Evolutionary conservation across 2,329 filamentous ascomycete species (phyloP).

Genomic region (Arthroderma sp.): DNA sequence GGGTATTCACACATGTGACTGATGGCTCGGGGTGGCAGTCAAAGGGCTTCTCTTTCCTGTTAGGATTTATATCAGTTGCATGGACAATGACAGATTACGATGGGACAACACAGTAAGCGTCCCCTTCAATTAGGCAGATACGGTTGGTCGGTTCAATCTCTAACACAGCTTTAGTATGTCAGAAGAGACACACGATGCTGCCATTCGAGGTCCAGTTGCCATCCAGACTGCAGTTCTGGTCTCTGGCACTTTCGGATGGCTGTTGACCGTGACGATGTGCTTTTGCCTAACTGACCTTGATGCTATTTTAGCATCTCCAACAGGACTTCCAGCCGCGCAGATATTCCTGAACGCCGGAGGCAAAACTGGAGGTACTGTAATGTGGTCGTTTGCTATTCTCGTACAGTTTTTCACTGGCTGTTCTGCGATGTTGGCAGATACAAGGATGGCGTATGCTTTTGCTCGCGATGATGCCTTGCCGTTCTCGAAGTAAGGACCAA

Average conservation of each 20-base stretch:
- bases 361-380: constrained; percentile 41
- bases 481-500: constrained; percentile 38
- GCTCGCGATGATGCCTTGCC: constrained; percentile 48
- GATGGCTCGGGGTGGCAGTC: constrained; percentile 52
- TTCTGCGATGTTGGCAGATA: constrained; percentile 51
- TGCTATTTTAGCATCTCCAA: constrained; percentile 42
- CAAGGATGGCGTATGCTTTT: constrained; percentile 50
- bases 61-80: constrained; percentile 37
- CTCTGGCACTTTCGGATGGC: constrained; percentile 47
- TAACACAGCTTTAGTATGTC: constrained; percentile 38
- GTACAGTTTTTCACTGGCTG: constrained; percentile 54
- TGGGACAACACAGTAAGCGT: constrained; percentile 48
- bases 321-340: constrained; percentile 47
- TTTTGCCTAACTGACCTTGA: constrained; percentile 50
- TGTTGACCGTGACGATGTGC: constrained; percentile 50
- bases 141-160: constrained; percentile 11
- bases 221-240: constrained; percentile 48
- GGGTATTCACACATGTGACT: constrained; percentile 49
- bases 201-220: constrained; percentile 45
- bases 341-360: constrained; percentile 50
- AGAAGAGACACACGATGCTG: constrained; percentile 53
- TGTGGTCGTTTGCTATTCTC: constrained; percentile 50
- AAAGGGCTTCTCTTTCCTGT: constrained; percentile 48
- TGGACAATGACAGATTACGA: constrained; percentile 58
- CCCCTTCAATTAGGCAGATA: constrained; percentile 9